Evolutionary conservation across 2,329 filamentous ascomycete species (phyloP), one percentile per base, ranked within the genome.

Genomic region (Hypoxylon sp.): DNA sequence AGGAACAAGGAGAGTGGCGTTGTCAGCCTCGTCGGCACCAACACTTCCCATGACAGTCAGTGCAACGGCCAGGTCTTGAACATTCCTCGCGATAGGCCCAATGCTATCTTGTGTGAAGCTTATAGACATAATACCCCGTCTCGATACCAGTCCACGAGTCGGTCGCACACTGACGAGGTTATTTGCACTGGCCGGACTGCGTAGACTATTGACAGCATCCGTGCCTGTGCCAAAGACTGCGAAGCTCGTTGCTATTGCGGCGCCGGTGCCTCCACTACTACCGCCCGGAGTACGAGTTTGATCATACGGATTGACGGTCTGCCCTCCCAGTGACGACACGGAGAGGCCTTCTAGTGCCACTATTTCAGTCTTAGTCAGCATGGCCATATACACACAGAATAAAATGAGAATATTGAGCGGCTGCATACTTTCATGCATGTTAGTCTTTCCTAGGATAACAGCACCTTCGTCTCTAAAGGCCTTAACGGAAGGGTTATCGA

Each of bases 281-380:
- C 89, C 89, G 2, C 89, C 89, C 0, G 89, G 89, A 0, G 89
- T 91, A n/a, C 88, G 81, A 0, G 82, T 83, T 2, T 78, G 75
- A 74, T 89, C 88, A 67, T 90, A 90, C 5, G 89, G 88, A 74
- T 91, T 91, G 66, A 87, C 75, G 0, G 89, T 90, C 76, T 91
- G 89, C 0, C 89, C 89, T 11, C 87, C 88, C 0, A 89, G 75
- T 0, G 87, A 90, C 0, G 88, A 90, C 1, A 89, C 87, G 1
- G 84, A 85, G 41, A 90, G 80, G 0, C 89, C 89, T 72, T 91
- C 88, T 0, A 91, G 79, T 0, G 89, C 89, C 55, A 91, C 68
- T 71, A 30, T 58, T 34, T 5, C 30, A 41, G 11, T 23, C 21
- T 51, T 41, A 14, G 60, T 65, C 41, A 70, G 56, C 45, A 63